Evolutionary conservation across 176 grass and related monocot genomes (phyloP).

Genomic region (Aegilops speltoides): DNA sequence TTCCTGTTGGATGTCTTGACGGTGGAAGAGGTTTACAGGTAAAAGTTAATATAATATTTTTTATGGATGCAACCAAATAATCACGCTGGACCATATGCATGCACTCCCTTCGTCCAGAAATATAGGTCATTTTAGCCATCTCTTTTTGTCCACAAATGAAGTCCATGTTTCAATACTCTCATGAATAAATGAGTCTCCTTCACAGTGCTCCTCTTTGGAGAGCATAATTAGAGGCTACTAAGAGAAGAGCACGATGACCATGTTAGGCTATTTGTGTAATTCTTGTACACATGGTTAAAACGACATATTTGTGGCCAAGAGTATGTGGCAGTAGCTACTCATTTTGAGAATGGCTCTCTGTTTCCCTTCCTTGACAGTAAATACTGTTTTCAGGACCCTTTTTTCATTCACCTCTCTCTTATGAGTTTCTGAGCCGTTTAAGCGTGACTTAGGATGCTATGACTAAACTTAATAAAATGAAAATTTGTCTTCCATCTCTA

Average conservation of each 20-base stretch:
- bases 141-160: background rate
- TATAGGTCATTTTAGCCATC: background rate
- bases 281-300: background rate
- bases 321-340: background rate
- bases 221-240: background rate
- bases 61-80: background rate
- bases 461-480: background rate
- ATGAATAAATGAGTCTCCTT: background rate
- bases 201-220: background rate
- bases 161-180: background rate
- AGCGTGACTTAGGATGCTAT: background rate
- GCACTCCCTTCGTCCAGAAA: background rate
- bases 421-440: background rate
- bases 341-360: background rate
- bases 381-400: slow-evolving; percentile 4
- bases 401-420: background rate
- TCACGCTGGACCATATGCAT: background rate
- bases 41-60: background rate
- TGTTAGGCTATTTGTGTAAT: background rate
- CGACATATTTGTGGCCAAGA: background rate
- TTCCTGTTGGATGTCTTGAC: slow-evolving; percentile 95
- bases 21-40: slow-evolving; percentile 98
- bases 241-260: background rate
- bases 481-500: background rate
- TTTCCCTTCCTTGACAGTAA: background rate